A percentile compares a stretch with the other conserved stretches of the same genome.
Conservation (phyloP, 352 stramenopile species). For the Phytophthora uliginosa region DNA sequence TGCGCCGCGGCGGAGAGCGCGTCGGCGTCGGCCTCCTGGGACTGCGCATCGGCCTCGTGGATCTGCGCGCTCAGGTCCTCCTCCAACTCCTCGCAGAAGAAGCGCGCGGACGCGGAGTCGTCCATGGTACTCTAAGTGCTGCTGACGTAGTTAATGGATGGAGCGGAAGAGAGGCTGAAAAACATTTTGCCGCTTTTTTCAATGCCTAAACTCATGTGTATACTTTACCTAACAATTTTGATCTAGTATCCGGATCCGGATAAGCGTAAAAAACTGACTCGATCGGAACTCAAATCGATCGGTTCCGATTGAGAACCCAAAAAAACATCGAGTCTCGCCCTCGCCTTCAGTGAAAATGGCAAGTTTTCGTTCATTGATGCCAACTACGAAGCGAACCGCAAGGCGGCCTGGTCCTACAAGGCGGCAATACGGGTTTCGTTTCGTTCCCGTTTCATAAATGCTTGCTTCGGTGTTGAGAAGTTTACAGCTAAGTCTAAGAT, state of each 20-base stretch:
- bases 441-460: not conserved
- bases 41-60: constrained; percentile 15
- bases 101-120: constrained; percentile 49
- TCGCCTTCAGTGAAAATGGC: constrained; percentile 23
- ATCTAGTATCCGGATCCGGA: no score
- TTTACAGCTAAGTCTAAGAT: no score
- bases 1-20: constrained; percentile 22
- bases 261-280: no score
- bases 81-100: constrained; percentile 87
- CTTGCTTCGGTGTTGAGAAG: no score
- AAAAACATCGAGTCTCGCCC: no score
- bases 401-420: constrained; percentile 12
- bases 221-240: no score
- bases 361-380: constrained; percentile 31
- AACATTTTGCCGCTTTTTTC: no score
- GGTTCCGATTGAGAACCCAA: no score
- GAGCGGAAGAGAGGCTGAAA: not conserved
- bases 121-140: constrained; percentile 15
- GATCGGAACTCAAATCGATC: no score
- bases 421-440: no score
- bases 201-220: no score
- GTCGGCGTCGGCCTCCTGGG: not conserved
- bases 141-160: not conserved
- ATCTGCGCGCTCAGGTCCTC: constrained; percentile 66
- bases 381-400: constrained; percentile 23